These are phyloP conservation scores for Stagonosporopsis tanaceti DNA, from an alignment of 2,329 filamentous ascomycete genomes.

Conservation along the genomic window DNA sequence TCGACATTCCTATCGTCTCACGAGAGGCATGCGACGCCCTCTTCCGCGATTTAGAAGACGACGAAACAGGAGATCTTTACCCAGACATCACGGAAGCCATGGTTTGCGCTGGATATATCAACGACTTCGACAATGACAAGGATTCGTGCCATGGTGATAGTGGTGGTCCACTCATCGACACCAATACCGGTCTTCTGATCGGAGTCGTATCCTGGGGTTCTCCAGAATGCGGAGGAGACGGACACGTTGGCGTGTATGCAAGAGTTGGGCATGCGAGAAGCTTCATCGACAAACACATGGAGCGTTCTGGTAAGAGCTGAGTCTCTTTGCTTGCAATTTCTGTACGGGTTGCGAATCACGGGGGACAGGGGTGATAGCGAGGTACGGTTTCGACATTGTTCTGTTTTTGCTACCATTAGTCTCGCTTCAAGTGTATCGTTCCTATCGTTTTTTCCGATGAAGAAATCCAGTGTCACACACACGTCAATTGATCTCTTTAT, in stretches of 20 bases:
- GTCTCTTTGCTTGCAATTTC: neutral
- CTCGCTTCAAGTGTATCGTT: no score
- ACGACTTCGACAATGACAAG: neutral
- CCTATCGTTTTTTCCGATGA: no score
- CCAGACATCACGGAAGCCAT: neutral
- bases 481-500: neutral
- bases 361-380: neutral
- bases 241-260: neutral
- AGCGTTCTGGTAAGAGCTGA: neutral
- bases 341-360: no score
- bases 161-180: neutral
- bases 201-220: neutral
- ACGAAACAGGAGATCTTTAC: no score
- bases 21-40: neutral
- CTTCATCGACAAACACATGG: neutral
- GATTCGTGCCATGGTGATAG: neutral
- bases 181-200: neutral
- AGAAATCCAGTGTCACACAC: no score
- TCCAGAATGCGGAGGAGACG: neutral
- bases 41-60: neutral
- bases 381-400: neutral
- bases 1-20: neutral
- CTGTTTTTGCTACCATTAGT: neutral
- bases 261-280: neutral
- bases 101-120: constrained; percentile 1